These are phyloP conservation scores for Leishmania major DNA, from an alignment of 208 protist species.

Conservation along the genomic window DNA sequence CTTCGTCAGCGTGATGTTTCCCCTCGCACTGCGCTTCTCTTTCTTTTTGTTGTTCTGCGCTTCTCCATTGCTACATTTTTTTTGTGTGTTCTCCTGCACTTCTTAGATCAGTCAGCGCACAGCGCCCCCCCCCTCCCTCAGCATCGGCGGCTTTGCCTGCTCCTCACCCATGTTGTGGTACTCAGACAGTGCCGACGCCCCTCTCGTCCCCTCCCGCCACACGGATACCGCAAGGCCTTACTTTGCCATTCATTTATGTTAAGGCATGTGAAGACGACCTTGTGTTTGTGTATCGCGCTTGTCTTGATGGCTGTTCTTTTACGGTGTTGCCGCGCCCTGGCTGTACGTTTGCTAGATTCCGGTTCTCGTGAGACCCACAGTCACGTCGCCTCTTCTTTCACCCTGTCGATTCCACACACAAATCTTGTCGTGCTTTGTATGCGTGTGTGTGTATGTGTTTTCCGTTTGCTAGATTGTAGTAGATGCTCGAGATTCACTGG, in stretches of 20 bases:
- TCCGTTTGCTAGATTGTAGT: background rate
- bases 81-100: background rate
- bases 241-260: background rate
- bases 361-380: background rate
- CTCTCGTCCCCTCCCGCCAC: background rate
- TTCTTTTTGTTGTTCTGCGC: background rate
- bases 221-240: background rate
- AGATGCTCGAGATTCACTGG: constrained; percentile 3
- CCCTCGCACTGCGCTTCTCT: background rate
- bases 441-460: background rate
- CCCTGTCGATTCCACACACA: background rate
- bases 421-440: background rate
- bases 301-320: background rate
- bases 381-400: background rate
- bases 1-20: background rate
- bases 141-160: background rate
- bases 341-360: background rate
- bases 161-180: background rate
- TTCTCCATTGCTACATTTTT: background rate
- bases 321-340: background rate
- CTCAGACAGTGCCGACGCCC: background rate
- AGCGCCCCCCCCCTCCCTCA: background rate
- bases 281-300: background rate
- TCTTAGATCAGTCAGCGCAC: background rate
- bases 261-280: background rate